phyloP scores from a whole-genome alignment of 106 monocot genomes.

The Iris macrosiphon region DNA sequence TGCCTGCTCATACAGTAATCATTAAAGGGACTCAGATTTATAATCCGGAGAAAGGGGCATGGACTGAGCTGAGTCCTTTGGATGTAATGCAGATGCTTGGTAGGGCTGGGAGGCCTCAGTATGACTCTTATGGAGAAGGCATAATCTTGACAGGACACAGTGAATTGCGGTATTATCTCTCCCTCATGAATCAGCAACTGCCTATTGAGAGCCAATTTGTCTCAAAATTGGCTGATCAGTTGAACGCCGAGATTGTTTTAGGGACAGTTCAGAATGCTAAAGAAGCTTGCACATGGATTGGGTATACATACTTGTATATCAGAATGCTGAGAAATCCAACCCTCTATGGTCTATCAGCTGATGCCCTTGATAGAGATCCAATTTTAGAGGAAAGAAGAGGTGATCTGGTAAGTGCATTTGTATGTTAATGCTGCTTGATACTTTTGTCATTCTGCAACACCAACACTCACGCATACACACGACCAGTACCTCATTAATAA shows the following conservation, averaged over 20 bases:
- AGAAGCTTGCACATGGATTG: slow-evolving; percentile 95
- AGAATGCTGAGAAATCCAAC: slow-evolving; percentile 91
- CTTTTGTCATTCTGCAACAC: not conserved
- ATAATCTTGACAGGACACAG: slow-evolving; percentile 90
- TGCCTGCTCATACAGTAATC: slow-evolving; percentile 95
- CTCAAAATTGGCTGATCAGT: slow-evolving; percentile 88
- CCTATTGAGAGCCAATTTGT: slow-evolving; percentile 99
- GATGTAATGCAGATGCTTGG: slow-evolving; percentile 99
- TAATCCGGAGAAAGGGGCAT: slow-evolving; percentile 92
- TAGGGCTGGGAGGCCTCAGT: slow-evolving; percentile 95
- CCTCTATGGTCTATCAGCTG: slow-evolving; percentile 81
- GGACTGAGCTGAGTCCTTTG: slow-evolving; percentile 94
- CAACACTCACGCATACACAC: not conserved
- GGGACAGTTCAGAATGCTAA: slow-evolving; percentile 97
- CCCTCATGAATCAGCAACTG: slow-evolving; percentile 97
- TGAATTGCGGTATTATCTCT: slow-evolving; percentile 95
- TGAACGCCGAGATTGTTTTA: slow-evolving; percentile 98
- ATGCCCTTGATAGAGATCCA: slow-evolving; percentile 70
- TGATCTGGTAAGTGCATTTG: slow-evolving; percentile 59
- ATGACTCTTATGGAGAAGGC: slow-evolving; percentile 93
- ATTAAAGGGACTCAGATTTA: slow-evolving; percentile 98
- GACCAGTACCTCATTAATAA: not conserved
- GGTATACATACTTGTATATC: slow-evolving; percentile 91
- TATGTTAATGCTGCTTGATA: not conserved
- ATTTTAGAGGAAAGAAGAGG: slow-evolving; percentile 92